phyloP scores from a whole-genome alignment of 768 basidiomycete species.

The Porpolomopsis calyptriformis region DNA sequence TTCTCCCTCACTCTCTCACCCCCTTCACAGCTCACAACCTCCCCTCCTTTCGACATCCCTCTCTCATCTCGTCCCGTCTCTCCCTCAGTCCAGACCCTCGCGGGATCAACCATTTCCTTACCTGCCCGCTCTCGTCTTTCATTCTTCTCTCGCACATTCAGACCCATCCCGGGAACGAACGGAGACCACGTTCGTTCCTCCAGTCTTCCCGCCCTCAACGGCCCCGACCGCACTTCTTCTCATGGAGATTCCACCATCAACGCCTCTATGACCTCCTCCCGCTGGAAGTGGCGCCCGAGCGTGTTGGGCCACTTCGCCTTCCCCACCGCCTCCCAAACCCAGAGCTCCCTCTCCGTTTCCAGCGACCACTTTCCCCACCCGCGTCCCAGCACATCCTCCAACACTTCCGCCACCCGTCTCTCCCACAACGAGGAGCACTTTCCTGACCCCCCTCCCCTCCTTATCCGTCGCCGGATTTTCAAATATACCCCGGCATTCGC shows the following conservation, averaged over 20 bases:
- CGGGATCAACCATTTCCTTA: conserved; percentile 25
- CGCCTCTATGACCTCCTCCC: conserved; percentile 6
- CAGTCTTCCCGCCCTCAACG: conserved; percentile 37
- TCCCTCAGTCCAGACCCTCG: conserved; percentile 24
- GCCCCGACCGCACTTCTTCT: conserved; percentile 13
- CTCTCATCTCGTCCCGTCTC: conserved; percentile 35
- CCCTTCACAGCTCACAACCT: conserved; percentile 9
- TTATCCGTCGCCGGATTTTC: conserved; percentile 24
- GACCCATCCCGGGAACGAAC: conserved; percentile 17
- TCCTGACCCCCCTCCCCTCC: conserved; percentile 13
- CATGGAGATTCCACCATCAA: conserved; percentile 13
- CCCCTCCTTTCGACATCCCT: conserved; percentile 33
- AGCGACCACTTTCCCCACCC: conserved; percentile 33
- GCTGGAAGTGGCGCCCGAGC: conserved; percentile 50
- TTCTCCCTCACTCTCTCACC: conserved; percentile 1
- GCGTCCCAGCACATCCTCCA: conserved; percentile 51
- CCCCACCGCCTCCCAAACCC: conserved; percentile 34
- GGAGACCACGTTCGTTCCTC: conserved; percentile 34
- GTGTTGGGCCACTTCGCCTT: conserved; percentile 54
- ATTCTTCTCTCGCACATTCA: conserved; percentile 33
- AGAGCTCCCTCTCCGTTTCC: conserved; percentile 23
- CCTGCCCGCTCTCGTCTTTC: conserved; percentile 31
- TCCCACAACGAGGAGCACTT: conserved; percentile 13
- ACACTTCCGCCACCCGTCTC: conserved; percentile 32
- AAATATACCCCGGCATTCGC: conserved; percentile 18